Evolutionary conservation across 2,329 filamentous ascomycete genomes (phyloP).

Genomic region (Penicillium freii): DNA sequence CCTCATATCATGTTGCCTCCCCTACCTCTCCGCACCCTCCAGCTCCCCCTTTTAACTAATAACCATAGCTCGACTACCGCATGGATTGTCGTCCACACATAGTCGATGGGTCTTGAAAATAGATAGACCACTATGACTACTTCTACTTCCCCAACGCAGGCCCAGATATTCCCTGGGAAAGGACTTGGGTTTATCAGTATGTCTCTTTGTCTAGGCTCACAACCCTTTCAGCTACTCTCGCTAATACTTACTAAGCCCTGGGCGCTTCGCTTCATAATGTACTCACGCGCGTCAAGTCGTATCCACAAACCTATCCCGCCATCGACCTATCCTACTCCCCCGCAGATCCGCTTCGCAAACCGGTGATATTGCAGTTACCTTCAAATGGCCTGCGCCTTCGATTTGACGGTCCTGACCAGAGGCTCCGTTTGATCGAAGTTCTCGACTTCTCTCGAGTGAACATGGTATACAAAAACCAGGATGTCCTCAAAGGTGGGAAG

Average conservation of each 20-base stretch:
- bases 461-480: constrained; percentile 77
- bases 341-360: constrained; percentile 69
- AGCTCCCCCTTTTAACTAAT: not conserved
- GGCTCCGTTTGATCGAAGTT: constrained; percentile 85
- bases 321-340: constrained; percentile 80
- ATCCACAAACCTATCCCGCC: constrained; percentile 76
- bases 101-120: constrained; percentile 8
- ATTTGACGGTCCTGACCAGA: constrained; percentile 91
- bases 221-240: constrained; percentile 10
- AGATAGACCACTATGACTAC: constrained; percentile 34
- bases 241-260: constrained; percentile 59
- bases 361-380: constrained; percentile 72
- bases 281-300: constrained; percentile 81
- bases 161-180: constrained; percentile 65
- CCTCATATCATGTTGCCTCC: constrained; percentile 1
- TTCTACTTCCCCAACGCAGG: constrained; percentile 39
- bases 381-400: constrained; percentile 84
- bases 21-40: not conserved
- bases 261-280: constrained; percentile 90
- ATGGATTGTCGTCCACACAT: not conserved
- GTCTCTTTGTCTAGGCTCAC: constrained; percentile 20
- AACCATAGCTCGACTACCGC: not conserved
- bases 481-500: constrained; percentile 64
- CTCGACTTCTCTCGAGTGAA: constrained; percentile 83
- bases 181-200: constrained; percentile 62